phyloP scores from a whole-genome alignment of 2,329 filamentous ascomycete genomes.

The Metarhizium humberi region DNA sequence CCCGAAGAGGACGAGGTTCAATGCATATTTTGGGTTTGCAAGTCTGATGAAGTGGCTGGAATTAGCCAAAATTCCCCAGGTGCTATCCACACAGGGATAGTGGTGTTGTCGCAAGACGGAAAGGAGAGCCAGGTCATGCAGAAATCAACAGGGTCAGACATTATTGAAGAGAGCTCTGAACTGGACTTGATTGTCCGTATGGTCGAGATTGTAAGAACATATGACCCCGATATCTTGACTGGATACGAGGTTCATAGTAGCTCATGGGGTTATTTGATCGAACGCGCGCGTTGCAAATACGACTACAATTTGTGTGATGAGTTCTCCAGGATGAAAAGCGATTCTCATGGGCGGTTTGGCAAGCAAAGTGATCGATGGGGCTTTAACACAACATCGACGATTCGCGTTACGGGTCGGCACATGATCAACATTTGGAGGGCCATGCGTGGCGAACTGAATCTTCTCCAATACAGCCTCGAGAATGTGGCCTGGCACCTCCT shows the following conservation, averaged over 20 bases:
- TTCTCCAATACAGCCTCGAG: slow-evolving; percentile 93
- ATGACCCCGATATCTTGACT: slow-evolving; percentile 87
- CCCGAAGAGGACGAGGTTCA: slow-evolving; percentile 84
- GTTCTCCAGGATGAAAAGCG: slow-evolving; percentile 76
- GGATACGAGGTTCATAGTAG: slow-evolving; percentile 90
- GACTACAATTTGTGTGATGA: slow-evolving; percentile 88
- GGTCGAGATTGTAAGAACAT: slow-evolving; percentile 71
- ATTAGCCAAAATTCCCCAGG: slow-evolving; percentile 32
- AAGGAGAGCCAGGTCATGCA: slow-evolving; percentile 50
- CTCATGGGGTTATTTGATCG: slow-evolving; percentile 94
- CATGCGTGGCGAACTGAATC: slow-evolving; percentile 84
- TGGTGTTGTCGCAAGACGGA: slow-evolving; percentile 59
- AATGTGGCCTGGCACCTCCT: slow-evolving; percentile 90
- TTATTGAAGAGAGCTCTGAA: slow-evolving; percentile 70
- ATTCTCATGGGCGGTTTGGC: slow-evolving; percentile 74
- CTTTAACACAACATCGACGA: slow-evolving; percentile 86
- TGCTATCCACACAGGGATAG: slow-evolving; percentile 56
- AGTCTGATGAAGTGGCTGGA: slow-evolving; percentile 52
- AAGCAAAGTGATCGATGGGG: slow-evolving; percentile 88
- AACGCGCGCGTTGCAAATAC: slow-evolving; percentile 76
- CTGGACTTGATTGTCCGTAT: slow-evolving; percentile 78
- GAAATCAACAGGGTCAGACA: slow-evolving; percentile 51
- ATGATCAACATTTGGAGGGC: slow-evolving; percentile 97
- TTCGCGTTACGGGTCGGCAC: slow-evolving; percentile 85
- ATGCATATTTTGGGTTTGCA: slow-evolving; percentile 83